Conservation (phyloP, 2,329 filamentous ascomycete genomes). For the Sporothrix phasma region DNA sequence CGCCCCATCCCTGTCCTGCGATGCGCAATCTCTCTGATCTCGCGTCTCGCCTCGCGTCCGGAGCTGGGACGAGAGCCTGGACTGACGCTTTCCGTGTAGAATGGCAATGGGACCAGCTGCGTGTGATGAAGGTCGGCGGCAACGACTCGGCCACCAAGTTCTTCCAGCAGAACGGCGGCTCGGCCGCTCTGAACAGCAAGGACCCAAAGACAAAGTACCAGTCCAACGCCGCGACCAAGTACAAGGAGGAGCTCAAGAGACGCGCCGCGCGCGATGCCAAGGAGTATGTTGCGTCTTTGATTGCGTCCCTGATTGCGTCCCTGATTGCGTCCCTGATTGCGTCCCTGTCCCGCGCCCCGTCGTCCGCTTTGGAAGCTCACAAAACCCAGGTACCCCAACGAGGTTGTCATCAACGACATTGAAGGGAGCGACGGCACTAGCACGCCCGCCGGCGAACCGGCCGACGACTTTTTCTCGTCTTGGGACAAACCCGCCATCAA, state of each 20-base stretch:
- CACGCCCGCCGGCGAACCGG: slow-evolving; percentile 71
- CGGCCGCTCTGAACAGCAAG: slow-evolving; percentile 88
- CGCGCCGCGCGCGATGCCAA: slow-evolving; percentile 73
- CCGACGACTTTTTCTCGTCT: slow-evolving; percentile 96
- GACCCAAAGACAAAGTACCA: slow-evolving; percentile 96
- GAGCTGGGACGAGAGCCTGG: no score
- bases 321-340: not conserved
- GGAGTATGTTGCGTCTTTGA: slow-evolving; percentile 63
- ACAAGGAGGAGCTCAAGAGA: slow-evolving; percentile 92
- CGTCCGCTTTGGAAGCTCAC: no score
- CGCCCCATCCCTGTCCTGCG: not conserved
- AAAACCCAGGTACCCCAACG: slow-evolving; percentile 69
- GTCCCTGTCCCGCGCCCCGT: not conserved
- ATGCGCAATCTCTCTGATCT: no score
- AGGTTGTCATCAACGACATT: slow-evolving; percentile 75
- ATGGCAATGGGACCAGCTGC: slow-evolving; percentile 99
- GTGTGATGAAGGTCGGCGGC: slow-evolving; percentile 94
- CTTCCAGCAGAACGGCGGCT: slow-evolving; percentile 93
- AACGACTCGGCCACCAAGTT: slow-evolving; percentile 98
- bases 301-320: no score
- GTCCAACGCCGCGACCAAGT: slow-evolving; percentile 85
- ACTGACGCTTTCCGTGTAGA: slow-evolving; percentile 35
- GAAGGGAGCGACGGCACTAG: slow-evolving; percentile 49
- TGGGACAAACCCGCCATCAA: slow-evolving; percentile 99
- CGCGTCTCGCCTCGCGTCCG: no score